phyloP scores from a whole-genome alignment of 2,329 filamentous ascomycete genomes.

The Curvularia sp. region DNA sequence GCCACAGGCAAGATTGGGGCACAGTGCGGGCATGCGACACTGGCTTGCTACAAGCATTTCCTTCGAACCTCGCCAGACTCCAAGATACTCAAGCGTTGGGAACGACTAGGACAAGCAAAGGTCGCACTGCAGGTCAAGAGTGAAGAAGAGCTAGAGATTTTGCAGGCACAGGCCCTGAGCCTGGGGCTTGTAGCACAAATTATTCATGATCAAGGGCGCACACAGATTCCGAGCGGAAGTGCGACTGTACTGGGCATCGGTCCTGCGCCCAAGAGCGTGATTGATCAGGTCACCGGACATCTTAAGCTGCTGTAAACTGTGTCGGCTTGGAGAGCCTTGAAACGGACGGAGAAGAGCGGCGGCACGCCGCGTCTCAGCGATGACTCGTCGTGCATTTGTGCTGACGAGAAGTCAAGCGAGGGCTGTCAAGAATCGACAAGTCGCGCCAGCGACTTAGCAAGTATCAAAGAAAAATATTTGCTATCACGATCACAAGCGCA shows the following conservation, averaged over 20 bases:
- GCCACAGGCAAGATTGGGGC: conserved; percentile 89
- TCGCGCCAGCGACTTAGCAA: not conserved
- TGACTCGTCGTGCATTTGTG: conserved; percentile 12
- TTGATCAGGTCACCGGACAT: conserved; percentile 84
- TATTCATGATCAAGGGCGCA: conserved; percentile 93
- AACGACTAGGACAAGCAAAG: conserved; percentile 86
- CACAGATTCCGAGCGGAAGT: conserved; percentile 93
- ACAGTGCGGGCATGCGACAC: conserved; percentile 93
- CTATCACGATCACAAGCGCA: not conserved
- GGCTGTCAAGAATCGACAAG: not conserved
- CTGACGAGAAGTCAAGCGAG: not conserved
- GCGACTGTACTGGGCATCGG: conserved; percentile 83
- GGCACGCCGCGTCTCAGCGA: conserved; percentile 3
- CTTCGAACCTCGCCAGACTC: conserved; percentile 62
- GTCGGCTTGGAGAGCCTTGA: not conserved
- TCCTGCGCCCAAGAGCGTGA: conserved; percentile 79
- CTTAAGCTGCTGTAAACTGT: conserved; percentile 76
- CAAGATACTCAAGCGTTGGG: conserved; percentile 80
- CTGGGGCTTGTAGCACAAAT: conserved; percentile 87
- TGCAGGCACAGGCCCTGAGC: conserved; percentile 81
- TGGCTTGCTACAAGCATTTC: conserved; percentile 94
- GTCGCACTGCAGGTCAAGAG: conserved; percentile 88
- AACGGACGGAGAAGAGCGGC: not conserved
- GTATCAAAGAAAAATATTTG: not conserved
- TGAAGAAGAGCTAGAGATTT: conserved; percentile 77